Evolutionary conservation across 805 yeast species (phyloP).

Genomic region (Pichia phayaonensis): DNA sequence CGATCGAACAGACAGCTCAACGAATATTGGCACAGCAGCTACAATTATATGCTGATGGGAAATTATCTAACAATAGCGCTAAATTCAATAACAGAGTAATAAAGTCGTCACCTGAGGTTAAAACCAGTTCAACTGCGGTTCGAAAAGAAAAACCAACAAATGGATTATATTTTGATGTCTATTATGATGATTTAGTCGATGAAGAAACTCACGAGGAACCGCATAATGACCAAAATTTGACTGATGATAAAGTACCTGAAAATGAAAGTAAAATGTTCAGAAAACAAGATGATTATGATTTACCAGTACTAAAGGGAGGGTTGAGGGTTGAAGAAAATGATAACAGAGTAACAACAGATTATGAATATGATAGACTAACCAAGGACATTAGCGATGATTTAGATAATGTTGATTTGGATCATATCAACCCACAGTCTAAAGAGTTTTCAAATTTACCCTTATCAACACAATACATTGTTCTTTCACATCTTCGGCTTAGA

Average conservation of each 20-base stretch:
- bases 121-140: neutral
- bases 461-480: slow-evolving; percentile 79
- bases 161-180: slow-evolving; percentile 27
- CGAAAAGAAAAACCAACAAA: slow-evolving; percentile 14
- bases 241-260: slow-evolving; percentile 4
- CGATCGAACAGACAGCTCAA: slow-evolving; percentile 69
- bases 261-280: slow-evolving; percentile 32
- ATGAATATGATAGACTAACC: slow-evolving; percentile 58
- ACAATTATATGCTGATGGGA: slow-evolving; percentile 43
- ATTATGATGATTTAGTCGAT: slow-evolving; percentile 30
- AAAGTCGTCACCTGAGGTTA: neutral
- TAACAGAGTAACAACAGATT: slow-evolving; percentile 64
- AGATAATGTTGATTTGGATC: slow-evolving; percentile 60
- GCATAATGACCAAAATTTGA: too few species aligned
- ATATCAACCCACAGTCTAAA: slow-evolving; percentile 75
- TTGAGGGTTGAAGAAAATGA: slow-evolving; percentile 51
- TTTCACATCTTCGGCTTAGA: slow-evolving; percentile 73
- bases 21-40: slow-evolving; percentile 72
- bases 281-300: slow-evolving; percentile 73
- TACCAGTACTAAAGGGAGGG: slow-evolving; percentile 52
- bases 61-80: neutral
- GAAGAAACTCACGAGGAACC: slow-evolving; percentile 13
- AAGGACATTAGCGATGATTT: slow-evolving; percentile 51
- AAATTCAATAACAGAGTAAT: neutral
- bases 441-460: slow-evolving; percentile 74